Evolutionary conservation across 1,284 basidiomycete species (phyloP).

Genomic region (Entoloma clypeatum): DNA sequence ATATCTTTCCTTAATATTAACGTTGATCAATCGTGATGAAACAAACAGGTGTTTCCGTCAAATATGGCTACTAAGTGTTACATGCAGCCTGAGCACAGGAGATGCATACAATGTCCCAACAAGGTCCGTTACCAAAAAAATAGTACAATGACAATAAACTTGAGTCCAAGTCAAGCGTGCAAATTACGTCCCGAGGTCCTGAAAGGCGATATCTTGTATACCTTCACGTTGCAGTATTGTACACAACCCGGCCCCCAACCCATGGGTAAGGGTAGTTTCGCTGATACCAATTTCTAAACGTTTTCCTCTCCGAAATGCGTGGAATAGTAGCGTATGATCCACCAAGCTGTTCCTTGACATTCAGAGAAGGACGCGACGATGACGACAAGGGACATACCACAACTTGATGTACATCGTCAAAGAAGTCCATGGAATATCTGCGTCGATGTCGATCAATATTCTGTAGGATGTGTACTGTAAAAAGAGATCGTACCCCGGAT

Average conservation of each 20-base stretch:
- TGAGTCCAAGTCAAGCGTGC: too few relatives aligned
- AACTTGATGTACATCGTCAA: conserved; percentile 79
- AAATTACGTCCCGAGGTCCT: too few relatives aligned
- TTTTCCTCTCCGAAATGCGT: conserved; percentile 70
- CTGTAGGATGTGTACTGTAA: conserved; percentile 1
- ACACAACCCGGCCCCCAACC: conserved; percentile 49
- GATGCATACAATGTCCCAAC: too few relatives aligned
- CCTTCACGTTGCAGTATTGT: conserved; percentile 45
- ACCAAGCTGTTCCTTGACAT: conserved; percentile 57
- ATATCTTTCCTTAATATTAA: too few relatives aligned
- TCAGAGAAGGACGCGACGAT: conserved; percentile 1
- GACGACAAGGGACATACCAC: conserved; percentile 56
- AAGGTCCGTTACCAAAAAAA: too few relatives aligned
- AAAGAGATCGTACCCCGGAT: conserved; percentile 64
- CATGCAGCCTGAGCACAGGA: too few relatives aligned
- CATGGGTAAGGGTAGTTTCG: conserved; percentile 46
- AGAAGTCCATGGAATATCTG: conserved; percentile 86
- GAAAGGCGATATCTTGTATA: too few relatives aligned
- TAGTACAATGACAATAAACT: too few relatives aligned
- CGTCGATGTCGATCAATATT: conserved; percentile 5
- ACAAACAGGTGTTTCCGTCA: too few relatives aligned
- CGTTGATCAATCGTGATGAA: too few relatives aligned
- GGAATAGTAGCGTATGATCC: conserved; percentile 90
- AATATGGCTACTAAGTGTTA: too few relatives aligned
- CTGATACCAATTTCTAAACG: conserved; percentile 81